Percentiles rank a stretch among this genome's conserved stretches.
Conservation (phyloP, 2,329 filamentous ascomycete genomes). For the Xylaria sp. region DNA sequence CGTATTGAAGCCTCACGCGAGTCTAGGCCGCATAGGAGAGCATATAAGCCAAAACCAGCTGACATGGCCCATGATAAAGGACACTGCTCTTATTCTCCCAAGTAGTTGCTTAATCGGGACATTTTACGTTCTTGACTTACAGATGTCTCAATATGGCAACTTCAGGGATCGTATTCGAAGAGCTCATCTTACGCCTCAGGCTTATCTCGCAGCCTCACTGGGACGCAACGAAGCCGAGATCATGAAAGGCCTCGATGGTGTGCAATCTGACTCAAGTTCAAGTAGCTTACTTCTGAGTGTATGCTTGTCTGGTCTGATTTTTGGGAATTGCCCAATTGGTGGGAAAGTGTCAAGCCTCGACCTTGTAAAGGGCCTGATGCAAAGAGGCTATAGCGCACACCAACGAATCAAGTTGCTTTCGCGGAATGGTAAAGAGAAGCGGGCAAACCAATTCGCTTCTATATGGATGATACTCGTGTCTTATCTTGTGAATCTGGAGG, state of each 20-base stretch:
- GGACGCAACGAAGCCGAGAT: background rate
- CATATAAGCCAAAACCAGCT: too few species aligned
- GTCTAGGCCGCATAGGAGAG: too few species aligned
- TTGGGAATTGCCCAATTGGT: background rate
- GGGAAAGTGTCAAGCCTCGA: background rate
- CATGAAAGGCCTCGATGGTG: background rate
- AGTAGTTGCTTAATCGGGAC: too few species aligned
- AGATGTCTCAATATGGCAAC: too few species aligned
- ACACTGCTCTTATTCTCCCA: too few species aligned
- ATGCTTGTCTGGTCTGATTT: background rate
- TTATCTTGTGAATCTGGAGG: background rate
- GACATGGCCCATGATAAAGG: too few species aligned
- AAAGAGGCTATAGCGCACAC: background rate
- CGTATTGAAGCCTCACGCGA: too few species aligned
- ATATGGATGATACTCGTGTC: background rate
- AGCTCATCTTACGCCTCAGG: background rate
- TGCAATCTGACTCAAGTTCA: background rate
- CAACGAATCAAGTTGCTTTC: background rate
- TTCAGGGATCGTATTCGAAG: too few species aligned
- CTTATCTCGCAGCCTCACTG: background rate
- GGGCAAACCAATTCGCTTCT: background rate
- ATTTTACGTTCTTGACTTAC: too few species aligned
- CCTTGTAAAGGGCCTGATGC: background rate
- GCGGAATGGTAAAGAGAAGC: background rate
- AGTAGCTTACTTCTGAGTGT: background rate